phyloP scores from a whole-genome alignment of 1,284 basidiomycete genomes.

The Moesziomyces globuligerus region DNA sequence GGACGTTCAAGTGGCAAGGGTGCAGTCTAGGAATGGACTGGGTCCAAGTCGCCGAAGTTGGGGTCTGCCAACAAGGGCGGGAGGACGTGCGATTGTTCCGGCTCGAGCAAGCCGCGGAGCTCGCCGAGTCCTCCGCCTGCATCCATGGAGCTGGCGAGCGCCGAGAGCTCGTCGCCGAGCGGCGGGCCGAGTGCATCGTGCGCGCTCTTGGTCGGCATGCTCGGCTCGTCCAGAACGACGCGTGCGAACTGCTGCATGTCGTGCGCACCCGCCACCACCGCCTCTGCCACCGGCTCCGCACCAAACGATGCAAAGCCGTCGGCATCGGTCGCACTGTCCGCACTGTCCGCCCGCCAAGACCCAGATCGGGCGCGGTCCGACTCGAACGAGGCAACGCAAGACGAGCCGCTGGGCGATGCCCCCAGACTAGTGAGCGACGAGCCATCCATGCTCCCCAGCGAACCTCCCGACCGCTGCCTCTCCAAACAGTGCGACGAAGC shows the following conservation, averaged over 20 bases:
- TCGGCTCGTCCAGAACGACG: conserved; percentile 14
- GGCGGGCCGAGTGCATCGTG: conserved; percentile 1
- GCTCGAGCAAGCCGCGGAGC: conserved; percentile 6
- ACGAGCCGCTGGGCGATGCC: conserved; percentile 2
- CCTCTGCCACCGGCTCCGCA: no score
- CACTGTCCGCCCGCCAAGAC: conserved; percentile 1
- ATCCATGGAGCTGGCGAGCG: no score
- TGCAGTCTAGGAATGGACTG: no score
- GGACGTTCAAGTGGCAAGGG: no score
- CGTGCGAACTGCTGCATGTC: conserved; percentile 34
- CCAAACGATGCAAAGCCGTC: not conserved
- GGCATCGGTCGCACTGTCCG: conserved; percentile 1
- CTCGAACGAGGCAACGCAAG: conserved; percentile 8
- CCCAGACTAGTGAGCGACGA: conserved; percentile 24
- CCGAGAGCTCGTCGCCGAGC: no score
- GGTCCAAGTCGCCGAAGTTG: no score
- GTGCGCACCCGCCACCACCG: conserved; percentile 6
- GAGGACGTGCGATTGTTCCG: conserved; percentile 1
- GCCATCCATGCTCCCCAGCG: conserved; percentile 6
- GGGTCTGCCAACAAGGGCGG: conserved; percentile 7
- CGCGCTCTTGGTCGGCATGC: conserved; percentile 1
- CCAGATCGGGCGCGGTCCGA: not conserved
- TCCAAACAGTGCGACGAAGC: conserved; percentile 10
- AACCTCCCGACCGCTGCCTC: not conserved
- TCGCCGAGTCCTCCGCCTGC: conserved; percentile 9